Evolutionary conservation across 768 basidiomycete genomes (phyloP), one percentile per base, ranked within the genome.

Genomic region (Tricholoma sp.): DNA sequence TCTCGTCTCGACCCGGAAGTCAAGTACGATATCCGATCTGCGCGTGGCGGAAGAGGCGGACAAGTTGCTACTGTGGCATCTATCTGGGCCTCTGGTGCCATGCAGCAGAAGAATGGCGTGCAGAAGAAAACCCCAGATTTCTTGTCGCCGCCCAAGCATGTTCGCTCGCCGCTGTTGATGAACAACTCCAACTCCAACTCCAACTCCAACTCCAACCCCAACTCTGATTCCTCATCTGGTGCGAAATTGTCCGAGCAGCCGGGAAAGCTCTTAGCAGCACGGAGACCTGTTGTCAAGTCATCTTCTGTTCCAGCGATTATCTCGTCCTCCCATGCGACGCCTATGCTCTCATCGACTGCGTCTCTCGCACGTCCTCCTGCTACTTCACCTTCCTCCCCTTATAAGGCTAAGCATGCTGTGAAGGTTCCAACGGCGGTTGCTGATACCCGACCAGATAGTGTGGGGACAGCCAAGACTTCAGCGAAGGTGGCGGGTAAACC

Each of bases 21-120:
- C 18, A 86, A 83, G 56, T 90, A 91, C 63, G 83, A 91, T 63
- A 69, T 89, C 24, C 82, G 85, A 11, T 91, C 88, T 36, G 89
- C 88, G 4, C 79, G 89, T 18, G 89, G 91, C 4, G 90, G 91
- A 2, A 74, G 79, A 42, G 90, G 91, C 2, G 91, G 89, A 11
- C 79, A 80, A 53, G 90, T 91, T 13, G 76, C 88, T 2, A 75
- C 88, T 4, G 87, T 90, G 1, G 83, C 87, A 0, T 80, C 88
- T 2, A 72, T 92, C 20, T 92, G 89, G 89, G 82, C 86, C 2
- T 72, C 82, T 34, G 81, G 76, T n/a, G 76, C 74, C 0, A 29
- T 32, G 28, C 48, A 42, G n/a, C 28, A 55, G 33, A 57, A 51
- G 20, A 8, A 41, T 7, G 15, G 18, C 31, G 18, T 36, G 15